Base-by-base conservation (phyloP, 257 asterid genomes). In the Galeopsis tetrahit region DNA sequence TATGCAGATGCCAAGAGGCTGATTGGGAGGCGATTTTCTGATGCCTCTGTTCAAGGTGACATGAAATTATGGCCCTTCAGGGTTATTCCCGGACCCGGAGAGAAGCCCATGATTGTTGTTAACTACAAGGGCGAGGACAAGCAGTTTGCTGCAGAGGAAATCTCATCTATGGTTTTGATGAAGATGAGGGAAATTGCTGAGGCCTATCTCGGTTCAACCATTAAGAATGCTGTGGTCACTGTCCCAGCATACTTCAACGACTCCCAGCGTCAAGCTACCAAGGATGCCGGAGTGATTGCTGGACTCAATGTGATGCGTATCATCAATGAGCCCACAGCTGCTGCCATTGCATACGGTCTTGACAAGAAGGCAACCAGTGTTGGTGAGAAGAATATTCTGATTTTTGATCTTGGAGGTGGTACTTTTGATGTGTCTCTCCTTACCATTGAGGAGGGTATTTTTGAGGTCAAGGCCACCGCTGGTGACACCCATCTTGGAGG, bases 291-390 rank as follows among this genome's bases (percentile, higher is more conserved):
- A 49, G 96, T 88, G 0, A 88, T 90, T 69, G 84, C 96, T 46
- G 96, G 97, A 3, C 86, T 90, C 68, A 88, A 88, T 66, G 96
- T 90, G 39, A 80, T 90, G 96, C 88, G 96, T 32, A 90, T 90
- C 48, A 90, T 90, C 63, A 88, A 86, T 8, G 97, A 90, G 80
- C 97, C 97, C 53, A 88, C 96, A 0, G 96, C 96, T 39, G 97
- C 97, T n/a, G 97, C 97, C 66, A 90, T 90, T 80, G 97, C 97
- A 14, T 90, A 90, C 14, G 97, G 97, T 48, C 82, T 90, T 67
- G 97, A 90, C 83, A 90, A 88, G 85, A 90, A 88, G 81, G 93
- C 93, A 1, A 87, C 90, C 32, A 90, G 96, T 40, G 93, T 84
- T 3, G 92, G 96, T 6, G 97, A 88, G 83, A 90, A 90, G 84